These are phyloP conservation scores for Amanita pallidorosea DNA, from an alignment of 768 basidiomycete genomes.

Conservation along the genomic window DNA sequence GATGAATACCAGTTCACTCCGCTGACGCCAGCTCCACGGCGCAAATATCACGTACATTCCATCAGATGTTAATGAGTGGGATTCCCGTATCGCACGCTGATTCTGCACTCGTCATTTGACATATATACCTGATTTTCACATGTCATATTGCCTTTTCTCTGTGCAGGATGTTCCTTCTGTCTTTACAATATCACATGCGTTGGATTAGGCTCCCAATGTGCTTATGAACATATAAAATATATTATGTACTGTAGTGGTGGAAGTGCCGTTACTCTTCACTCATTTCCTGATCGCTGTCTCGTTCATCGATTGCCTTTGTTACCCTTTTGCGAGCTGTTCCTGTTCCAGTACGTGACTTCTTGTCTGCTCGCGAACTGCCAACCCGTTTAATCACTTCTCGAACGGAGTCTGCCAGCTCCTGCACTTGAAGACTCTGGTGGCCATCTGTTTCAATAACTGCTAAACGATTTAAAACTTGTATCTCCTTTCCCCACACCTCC, in stretches of 20 bases:
- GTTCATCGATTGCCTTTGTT: not conserved
- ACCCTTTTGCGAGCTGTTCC: not conserved
- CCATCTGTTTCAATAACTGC: not conserved
- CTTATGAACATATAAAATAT: too few relatives aligned
- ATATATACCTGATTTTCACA: too few relatives aligned
- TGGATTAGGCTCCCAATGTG: too few relatives aligned
- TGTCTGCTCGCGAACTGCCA: not conserved
- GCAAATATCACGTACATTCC: not conserved
- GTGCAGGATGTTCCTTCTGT: too few relatives aligned
- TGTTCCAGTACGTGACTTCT: not conserved
- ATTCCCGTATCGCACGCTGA: too few relatives aligned
- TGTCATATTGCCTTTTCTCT: too few relatives aligned
- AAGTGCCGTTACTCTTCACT: not conserved
- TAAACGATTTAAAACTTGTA: conserved; percentile 33
- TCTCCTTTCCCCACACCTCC: conserved; percentile 67
- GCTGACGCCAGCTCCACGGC: not conserved
- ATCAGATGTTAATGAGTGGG: too few relatives aligned
- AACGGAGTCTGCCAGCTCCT: not conserved
- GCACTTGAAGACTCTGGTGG: not conserved
- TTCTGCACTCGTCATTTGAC: too few relatives aligned
- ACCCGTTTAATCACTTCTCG: not conserved
- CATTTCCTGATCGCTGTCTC: not conserved
- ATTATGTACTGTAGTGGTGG: too few relatives aligned
- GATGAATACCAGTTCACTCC: not conserved
- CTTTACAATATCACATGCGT: too few relatives aligned